Percentiles rank a stretch among this genome's conserved stretches.
Evolutionary conservation across 2,329 filamentous ascomycete species (phyloP).

Genomic region (Claviceps capensis): DNA sequence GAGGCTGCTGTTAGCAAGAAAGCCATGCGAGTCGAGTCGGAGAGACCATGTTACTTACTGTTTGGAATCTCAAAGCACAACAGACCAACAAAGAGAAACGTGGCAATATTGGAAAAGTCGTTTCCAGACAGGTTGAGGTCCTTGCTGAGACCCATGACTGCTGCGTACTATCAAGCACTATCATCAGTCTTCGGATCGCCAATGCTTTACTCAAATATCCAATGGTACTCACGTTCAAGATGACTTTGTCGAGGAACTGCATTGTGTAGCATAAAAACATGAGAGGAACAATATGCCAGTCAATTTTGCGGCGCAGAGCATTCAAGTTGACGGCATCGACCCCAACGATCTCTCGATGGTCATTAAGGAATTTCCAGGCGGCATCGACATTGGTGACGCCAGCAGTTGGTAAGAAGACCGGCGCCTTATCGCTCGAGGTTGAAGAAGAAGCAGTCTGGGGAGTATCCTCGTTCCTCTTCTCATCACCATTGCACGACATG

Average conservation of each 20-base stretch:
- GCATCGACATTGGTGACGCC: conserved; percentile 22
- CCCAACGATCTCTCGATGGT: conserved; percentile 24
- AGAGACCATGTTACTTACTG: conserved; percentile 22
- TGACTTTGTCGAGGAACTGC: conserved; percentile 51
- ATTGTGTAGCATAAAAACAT: conserved; percentile 50
- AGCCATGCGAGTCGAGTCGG: not conserved
- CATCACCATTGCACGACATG: conserved; percentile 14
- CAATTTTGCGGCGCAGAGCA: conserved; percentile 39
- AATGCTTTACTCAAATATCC: too few species aligned
- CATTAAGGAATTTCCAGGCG: conserved; percentile 32
- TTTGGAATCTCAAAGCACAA: conserved; percentile 46
- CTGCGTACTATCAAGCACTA: conserved; percentile 37
- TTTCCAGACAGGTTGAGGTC: conserved; percentile 42
- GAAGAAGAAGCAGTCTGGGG: conserved; percentile 10
- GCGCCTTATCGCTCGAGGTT: conserved; percentile 8
- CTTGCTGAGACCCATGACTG: conserved; percentile 47
- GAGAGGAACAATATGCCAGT: conserved; percentile 44
- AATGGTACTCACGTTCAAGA: conserved; percentile 38
- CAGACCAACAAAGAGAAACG: conserved; percentile 49
- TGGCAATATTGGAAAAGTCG: conserved; percentile 48
- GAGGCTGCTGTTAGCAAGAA: not conserved
- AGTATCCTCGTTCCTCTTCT: conserved; percentile 11
- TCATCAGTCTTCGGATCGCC: not conserved
- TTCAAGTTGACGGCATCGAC: conserved; percentile 26
- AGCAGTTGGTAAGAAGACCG: not conserved